Evolutionary conservation across 352 stramenopile genomes (phyloP), one percentile per base, ranked within the genome.

Genomic region (Pythium oligandrum): DNA sequence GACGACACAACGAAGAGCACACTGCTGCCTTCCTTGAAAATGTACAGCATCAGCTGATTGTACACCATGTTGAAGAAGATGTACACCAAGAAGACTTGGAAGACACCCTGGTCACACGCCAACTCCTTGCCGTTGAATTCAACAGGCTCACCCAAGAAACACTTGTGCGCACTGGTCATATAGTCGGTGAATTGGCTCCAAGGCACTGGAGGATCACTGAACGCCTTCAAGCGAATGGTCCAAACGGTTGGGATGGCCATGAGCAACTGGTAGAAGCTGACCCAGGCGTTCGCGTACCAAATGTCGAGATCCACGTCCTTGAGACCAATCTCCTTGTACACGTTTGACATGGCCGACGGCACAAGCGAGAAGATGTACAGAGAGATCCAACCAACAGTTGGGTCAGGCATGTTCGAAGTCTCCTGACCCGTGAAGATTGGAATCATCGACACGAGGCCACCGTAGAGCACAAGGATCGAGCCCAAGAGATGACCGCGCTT

Each of bases 21-120:
- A 37, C 80, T 92, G 66, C 79, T 91, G 57, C 85, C 85, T 71
- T 92, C 79, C 56, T 93, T 92, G 70, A 95, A 91, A 59, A 95
- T 89, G 57, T 89, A 91, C 48, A 95, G 69, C 80, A 93, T 93
- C 40, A 95, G 75, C 67, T 93, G 79, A 59, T 93, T 93, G 76
- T 89, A 93, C 8, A 89, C 70, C 51, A 85, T 87, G 64, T 90
- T 90, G 73, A 93, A 93, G 30, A 92, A 53, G 54, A 94, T 94
- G 61, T 88, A 94, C 46, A 90, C 71, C 42, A 92, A 51, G 62
- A 90, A 94, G 12, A 86, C 76, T 32, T 80, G 56, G 43, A 94
- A 63, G 39, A 91, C 80, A 37, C 75, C 81, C 38, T 68, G 70
- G 53, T 90, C 77, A 44, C 83, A 93, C 39, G 74, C 36, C 9